Percentiles rank a stretch among this genome's conserved stretches.
These are phyloP conservation scores for Nowakowskiella sp. DNA, from an alignment of 192 early-diverging fungal genomes.

Conservation along the genomic window DNA sequence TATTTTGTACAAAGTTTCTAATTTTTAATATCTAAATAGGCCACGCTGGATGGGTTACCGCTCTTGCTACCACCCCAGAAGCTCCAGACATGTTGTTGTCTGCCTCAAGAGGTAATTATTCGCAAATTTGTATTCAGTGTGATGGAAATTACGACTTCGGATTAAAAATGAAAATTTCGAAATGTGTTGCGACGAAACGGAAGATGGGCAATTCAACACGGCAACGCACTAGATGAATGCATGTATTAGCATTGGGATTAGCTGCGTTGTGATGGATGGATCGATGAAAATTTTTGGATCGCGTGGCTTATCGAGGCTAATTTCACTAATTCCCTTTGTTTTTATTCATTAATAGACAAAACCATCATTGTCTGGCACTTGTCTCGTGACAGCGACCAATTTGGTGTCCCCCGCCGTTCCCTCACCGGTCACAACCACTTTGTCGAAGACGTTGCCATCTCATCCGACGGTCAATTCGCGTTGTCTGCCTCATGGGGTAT, in stretches of 20 bases:
- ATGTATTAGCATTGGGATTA: no score
- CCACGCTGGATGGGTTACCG: conserved; percentile 87
- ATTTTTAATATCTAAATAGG: conserved; percentile 29
- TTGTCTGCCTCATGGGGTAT: conserved; percentile 91
- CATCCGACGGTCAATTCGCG: conserved; percentile 97
- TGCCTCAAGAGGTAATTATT: conserved; percentile 79
- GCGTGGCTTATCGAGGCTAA: not conserved
- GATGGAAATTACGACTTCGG: no score
- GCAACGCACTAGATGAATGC: conserved; percentile 2
- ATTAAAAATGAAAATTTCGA: no score
- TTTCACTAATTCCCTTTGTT: conserved; percentile 6
- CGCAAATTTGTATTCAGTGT: no score
- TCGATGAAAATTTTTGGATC: conserved; percentile 4
- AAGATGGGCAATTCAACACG: no score
- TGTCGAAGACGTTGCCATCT: conserved; percentile 96
- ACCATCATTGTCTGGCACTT: conserved; percentile 96
- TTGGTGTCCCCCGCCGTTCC: conserved; percentile 81
- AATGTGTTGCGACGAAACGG: no score
- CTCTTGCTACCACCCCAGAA: conserved; percentile 95
- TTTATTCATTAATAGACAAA: conserved; percentile 64
- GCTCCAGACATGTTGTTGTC: conserved; percentile 94
- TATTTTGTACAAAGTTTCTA: not conserved
- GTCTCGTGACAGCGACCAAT: conserved; percentile 87
- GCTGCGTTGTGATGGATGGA: conserved; percentile 5
- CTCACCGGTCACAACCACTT: conserved; percentile 99